These are phyloP conservation scores for Pseudogymnoascus sp. DNA, from an alignment of 2,329 filamentous ascomycete species.

Conservation along the genomic window DNA sequence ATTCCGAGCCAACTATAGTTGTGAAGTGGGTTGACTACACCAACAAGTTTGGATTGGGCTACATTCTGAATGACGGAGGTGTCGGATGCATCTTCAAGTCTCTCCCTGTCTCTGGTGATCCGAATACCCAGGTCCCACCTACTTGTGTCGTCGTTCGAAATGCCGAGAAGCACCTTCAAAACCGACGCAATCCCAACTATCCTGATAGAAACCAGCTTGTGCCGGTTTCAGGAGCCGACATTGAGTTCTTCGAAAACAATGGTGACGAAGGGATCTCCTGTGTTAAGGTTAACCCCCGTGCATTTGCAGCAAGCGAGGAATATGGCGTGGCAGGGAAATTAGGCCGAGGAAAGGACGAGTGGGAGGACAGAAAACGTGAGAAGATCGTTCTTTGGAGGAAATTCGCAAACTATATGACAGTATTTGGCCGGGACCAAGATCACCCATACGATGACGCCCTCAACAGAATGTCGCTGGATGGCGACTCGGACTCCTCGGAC, in stretches of 20 bases:
- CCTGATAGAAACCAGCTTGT: slow-evolving; percentile 51
- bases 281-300: slow-evolving; percentile 56
- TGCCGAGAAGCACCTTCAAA: slow-evolving; percentile 62
- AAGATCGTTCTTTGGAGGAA: slow-evolving; percentile 64
- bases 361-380: slow-evolving; percentile 58
- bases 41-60: slow-evolving; percentile 77
- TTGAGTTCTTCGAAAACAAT: slow-evolving; percentile 69
- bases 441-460: slow-evolving; percentile 40
- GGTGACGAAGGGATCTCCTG: slow-evolving; percentile 55
- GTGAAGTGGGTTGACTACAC: slow-evolving; percentile 86
- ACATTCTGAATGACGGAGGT: slow-evolving; percentile 74
- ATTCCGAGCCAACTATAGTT: slow-evolving; percentile 53
- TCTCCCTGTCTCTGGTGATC: slow-evolving; percentile 41
- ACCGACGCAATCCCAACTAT: slow-evolving; percentile 48
- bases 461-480: slow-evolving; percentile 15
- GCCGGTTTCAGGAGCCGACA: slow-evolving; percentile 50
- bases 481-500: slow-evolving; percentile 30
- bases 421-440: slow-evolving; percentile 64
- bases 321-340: slow-evolving; percentile 55
- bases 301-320: slow-evolving; percentile 48
- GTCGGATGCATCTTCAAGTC: slow-evolving; percentile 62
- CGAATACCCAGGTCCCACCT: slow-evolving; percentile 51
- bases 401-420: slow-evolving; percentile 67
- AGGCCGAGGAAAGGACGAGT: slow-evolving; percentile 54
- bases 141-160: slow-evolving; percentile 65